Base-by-base conservation (phyloP, 306 rosid species). In the Biancaea sappan region DNA sequence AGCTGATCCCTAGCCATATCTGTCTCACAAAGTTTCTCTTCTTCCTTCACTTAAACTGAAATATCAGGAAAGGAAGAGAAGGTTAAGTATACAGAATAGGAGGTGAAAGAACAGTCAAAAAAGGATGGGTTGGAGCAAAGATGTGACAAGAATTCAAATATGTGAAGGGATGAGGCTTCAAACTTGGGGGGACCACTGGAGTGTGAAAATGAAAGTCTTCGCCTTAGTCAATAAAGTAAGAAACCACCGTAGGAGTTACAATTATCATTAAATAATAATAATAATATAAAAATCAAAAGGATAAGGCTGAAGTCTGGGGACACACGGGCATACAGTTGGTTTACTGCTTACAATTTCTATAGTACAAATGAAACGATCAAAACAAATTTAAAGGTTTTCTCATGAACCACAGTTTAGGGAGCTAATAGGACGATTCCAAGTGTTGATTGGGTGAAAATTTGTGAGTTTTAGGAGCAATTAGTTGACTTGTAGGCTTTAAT, bases 1-100 rank as follows among this genome's bases (percentile, higher is more conserved):
- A 87, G 35, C 7, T 80, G 81, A 1, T 89, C 90, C 32, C 35
- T 61, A 5, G 83, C 96, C 98, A 92, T 92, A 16, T 11, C 51
- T 58, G 3, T 25, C 22, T 46, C 66, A 52, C 63, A 3, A 16
- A 37, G 60, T 25, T 24, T 15, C 73, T 24, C 19, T 24, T 15
- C 73, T 24, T 75, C 70, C 24, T 62, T 43, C 34, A 8, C 47
- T 51, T 12, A 16, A 2, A 75, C 81, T 77, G 79, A 58, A 81
- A 76, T 24, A 9, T 0, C 5, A 19, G 3, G 24, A 21, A 35
- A 28, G n/a, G 25, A 21, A 46, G 3, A 5, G 12, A 9, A 26
- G 11, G 59, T 37, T 37, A n/a, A 24, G 38, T 3, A 22, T 13
- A 54, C 10, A 34, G 37, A 19, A 3, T 8, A 34, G 46, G 71